Evolutionary conservation across 75 land plant genomes (phyloP), one percentile per base, ranked within the genome.

Genomic region (Pinus tabuliformis): DNA sequence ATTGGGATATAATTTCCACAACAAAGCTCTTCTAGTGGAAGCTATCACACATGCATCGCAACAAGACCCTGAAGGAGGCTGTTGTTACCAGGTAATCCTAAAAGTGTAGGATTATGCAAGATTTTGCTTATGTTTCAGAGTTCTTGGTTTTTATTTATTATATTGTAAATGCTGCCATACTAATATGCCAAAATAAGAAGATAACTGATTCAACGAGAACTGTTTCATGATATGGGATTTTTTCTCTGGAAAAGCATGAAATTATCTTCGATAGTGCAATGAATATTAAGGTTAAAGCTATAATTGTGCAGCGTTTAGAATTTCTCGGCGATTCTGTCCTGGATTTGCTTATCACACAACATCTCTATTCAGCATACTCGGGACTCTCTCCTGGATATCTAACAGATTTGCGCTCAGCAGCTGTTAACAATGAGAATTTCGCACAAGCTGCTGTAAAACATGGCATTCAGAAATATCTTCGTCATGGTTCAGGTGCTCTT

Each of bases 261-360:
- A 18, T 52, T 22, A 6, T 52, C 21, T 5, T 15, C 42, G 4
- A 22, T 42, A 26, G 57, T 17, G 24, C 8, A 24, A 16, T 57
- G 30, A 22, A 24, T 14, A 26, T 57, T 62, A 24, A 62, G 24
- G 21, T 62, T 24, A 62, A 62, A n/a, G 21, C 18, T n/a, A 62
- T 24, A 70, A 74, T 16, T 65, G 36, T 37, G 18, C 91, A 96
- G 97, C 78, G 99, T 78, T 88, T 97, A 56, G 98, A 97, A 80
- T 97, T 92, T 76, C 92, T 97, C 63, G 99, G 99, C 3, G 99
- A 97, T 62, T 79, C 99, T 16, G 98, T 90, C 20, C 72, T 97
- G 76, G 99, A 93, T 76, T 77, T 91, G 36, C 94, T 97, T 2
- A 88, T 97, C 37, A 92, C 99, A 58, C 59, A 82, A 63, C 86